Conservation (phyloP, 768 basidiomycete species). For the Gyrodon lividus region DNA sequence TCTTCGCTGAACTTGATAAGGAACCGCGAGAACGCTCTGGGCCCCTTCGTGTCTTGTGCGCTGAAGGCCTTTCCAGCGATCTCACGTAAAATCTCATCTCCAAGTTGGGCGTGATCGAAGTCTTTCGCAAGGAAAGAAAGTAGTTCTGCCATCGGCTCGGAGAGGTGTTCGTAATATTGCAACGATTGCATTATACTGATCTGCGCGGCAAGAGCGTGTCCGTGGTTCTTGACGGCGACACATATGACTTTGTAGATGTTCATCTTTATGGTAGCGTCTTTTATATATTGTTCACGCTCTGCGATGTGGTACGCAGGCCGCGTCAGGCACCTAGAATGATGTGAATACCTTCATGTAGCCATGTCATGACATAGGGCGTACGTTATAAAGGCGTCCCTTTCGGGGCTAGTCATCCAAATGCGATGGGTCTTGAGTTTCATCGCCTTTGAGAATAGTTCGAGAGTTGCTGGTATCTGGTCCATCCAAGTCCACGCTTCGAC, state of each 20-base stretch:
- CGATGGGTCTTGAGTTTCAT: conserved; percentile 68
- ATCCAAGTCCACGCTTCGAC: conserved; percentile 69
- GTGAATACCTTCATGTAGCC: neutral
- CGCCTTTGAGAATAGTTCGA: conserved; percentile 71
- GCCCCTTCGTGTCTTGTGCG: conserved; percentile 83
- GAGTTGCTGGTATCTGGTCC: conserved; percentile 67
- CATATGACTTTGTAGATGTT: conserved; percentile 90
- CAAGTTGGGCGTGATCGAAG: conserved; percentile 85
- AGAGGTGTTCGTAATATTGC: conserved; percentile 92
- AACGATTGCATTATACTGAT: conserved; percentile 89
- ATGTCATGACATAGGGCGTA: conserved; percentile 8
- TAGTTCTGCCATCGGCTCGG: conserved; percentile 92
- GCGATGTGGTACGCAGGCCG: conserved; percentile 84
- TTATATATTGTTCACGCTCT: conserved; percentile 89
- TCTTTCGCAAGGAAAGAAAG: conserved; percentile 76
- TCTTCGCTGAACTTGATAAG: conserved; percentile 78
- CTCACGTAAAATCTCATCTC: conserved; percentile 89
- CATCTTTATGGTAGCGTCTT: conserved; percentile 62
- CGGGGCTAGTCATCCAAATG: conserved; percentile 87
- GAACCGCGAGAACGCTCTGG: conserved; percentile 83
- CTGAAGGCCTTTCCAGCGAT: conserved; percentile 77
- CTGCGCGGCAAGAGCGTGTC: conserved; percentile 79
- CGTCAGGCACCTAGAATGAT: conserved; percentile 69
- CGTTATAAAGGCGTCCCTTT: conserved; percentile 85
- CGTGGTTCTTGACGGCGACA: conserved; percentile 87